Conservation (phyloP, 192 early-diverging fungal species). For the Entomortierella beljakovae region DNA sequence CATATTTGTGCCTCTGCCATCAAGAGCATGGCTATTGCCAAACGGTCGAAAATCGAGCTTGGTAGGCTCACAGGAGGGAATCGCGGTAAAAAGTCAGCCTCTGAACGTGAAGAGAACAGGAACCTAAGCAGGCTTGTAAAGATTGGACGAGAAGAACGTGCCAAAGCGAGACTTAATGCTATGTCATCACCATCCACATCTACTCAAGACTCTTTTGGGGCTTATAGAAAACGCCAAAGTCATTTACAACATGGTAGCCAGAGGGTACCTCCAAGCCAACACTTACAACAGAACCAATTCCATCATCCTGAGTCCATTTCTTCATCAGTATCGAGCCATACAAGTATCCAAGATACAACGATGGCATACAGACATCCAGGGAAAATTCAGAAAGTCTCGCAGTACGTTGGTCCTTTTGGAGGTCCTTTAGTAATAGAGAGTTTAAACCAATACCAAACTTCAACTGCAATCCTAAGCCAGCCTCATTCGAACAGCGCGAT, state of each 20-base stretch:
- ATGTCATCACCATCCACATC: conserved; percentile 11
- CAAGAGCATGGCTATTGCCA: conserved; percentile 49
- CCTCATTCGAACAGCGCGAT: conserved; percentile 17
- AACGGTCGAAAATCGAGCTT: conserved; percentile 21
- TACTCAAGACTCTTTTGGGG: neutral
- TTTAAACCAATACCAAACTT: conserved; percentile 33
- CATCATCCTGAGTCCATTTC: conserved; percentile 5
- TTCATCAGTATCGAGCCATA: neutral
- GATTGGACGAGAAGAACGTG: conserved; percentile 38
- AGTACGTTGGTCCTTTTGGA: conserved; percentile 44
- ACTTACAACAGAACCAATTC: neutral
- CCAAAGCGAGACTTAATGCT: conserved; percentile 12
- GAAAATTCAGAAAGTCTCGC: conserved; percentile 41
- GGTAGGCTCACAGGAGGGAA: neutral
- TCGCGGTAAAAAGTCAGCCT: neutral
- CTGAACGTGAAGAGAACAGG: conserved; percentile 1
- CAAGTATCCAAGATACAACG: neutral
- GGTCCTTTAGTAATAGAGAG: conserved; percentile 45
- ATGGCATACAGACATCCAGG: conserved; percentile 17
- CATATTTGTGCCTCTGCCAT: conserved; percentile 42
- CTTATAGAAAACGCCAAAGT: conserved; percentile 23
- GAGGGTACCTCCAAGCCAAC: neutral
- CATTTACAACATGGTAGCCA: conserved; percentile 11
- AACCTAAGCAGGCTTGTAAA: conserved; percentile 37
- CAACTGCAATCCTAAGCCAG: conserved; percentile 37